These are phyloP conservation scores for Neurospora sp. DNA, from an alignment of 2,329 filamentous ascomycete species.

Conservation along the genomic window DNA sequence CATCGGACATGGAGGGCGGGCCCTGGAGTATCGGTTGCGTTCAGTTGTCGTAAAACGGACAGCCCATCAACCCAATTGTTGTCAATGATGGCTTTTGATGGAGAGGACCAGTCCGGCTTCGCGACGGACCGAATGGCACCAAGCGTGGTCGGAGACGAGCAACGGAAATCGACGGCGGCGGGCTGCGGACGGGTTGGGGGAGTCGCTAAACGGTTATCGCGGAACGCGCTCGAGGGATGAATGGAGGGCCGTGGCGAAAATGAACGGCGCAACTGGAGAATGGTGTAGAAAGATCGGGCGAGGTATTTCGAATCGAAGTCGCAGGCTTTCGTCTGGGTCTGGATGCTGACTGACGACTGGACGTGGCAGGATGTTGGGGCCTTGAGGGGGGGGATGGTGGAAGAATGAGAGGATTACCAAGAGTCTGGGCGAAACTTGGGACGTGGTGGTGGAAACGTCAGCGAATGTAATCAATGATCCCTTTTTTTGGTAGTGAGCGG, in stretches of 20 bases:
- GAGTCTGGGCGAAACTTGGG: not conserved
- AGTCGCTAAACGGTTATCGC: not conserved
- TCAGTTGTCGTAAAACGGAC: not conserved
- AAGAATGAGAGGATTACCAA: not conserved
- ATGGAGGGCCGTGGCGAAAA: not conserved
- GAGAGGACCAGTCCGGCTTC: not conserved
- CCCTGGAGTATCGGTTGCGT: not conserved
- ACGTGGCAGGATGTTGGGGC: not conserved
- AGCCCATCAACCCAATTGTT: not conserved
- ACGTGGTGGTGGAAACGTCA: not conserved
- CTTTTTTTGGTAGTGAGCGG: not conserved
- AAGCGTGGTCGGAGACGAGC: not conserved
- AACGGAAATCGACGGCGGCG: not conserved
- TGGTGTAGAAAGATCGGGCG: not conserved
- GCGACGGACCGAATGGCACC: not conserved
- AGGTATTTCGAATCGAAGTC: not conserved
- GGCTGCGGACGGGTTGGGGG: not conserved
- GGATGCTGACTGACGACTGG: not conserved
- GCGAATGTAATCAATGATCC: not conserved
- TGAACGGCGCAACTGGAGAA: not conserved
- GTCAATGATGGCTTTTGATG: not conserved
- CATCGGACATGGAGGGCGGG: conserved; percentile 9
- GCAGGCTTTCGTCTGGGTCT: not conserved
- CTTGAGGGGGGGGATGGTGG: not conserved
- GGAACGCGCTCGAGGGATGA: not conserved